Evolutionary conservation across 1,139 yeast species (phyloP).

Genomic region (Taphrina betulina): DNA sequence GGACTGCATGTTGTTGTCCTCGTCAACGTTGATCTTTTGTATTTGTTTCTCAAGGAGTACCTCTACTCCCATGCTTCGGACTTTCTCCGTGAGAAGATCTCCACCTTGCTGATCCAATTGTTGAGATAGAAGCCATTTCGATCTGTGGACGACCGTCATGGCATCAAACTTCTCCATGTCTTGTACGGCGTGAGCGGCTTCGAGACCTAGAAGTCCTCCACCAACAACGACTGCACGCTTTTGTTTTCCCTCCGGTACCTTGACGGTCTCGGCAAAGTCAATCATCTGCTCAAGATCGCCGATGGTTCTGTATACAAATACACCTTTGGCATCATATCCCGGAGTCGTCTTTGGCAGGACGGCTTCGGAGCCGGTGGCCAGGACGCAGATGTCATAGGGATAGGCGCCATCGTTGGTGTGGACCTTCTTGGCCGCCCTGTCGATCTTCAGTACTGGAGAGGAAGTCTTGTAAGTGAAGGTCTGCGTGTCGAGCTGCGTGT

Average conservation of each 20-base stretch:
- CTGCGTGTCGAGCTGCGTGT: constrained; percentile 41
- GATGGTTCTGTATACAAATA: constrained; percentile 45
- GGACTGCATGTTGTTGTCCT: constrained; percentile 39
- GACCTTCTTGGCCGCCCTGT: constrained; percentile 40
- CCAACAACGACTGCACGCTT: constrained; percentile 45
- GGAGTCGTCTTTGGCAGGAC: constrained; percentile 41
- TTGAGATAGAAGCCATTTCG: constrained; percentile 44
- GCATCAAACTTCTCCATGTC: constrained; percentile 43
- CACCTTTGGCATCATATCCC: constrained; percentile 42
- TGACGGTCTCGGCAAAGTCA: constrained; percentile 39
- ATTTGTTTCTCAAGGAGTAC: constrained; percentile 39
- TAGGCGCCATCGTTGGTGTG: constrained; percentile 40
- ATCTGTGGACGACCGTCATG: constrained; percentile 44
- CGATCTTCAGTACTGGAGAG: constrained; percentile 41
- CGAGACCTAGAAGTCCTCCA: constrained; percentile 45
- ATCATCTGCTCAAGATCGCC: constrained; percentile 44
- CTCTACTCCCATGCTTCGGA: constrained; percentile 43
- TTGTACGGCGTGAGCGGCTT: constrained; percentile 46
- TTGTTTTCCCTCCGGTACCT: constrained; percentile 27
- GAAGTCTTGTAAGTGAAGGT: constrained; percentile 44
- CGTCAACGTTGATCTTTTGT: constrained; percentile 41
- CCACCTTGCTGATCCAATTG: constrained; percentile 46
- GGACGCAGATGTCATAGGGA: constrained; percentile 43
- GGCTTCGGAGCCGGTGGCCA: constrained; percentile 45
- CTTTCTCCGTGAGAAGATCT: constrained; percentile 42